Base-by-base conservation (phyloP, 257 asterid genomes). In the Mentha longifolia region DNA sequence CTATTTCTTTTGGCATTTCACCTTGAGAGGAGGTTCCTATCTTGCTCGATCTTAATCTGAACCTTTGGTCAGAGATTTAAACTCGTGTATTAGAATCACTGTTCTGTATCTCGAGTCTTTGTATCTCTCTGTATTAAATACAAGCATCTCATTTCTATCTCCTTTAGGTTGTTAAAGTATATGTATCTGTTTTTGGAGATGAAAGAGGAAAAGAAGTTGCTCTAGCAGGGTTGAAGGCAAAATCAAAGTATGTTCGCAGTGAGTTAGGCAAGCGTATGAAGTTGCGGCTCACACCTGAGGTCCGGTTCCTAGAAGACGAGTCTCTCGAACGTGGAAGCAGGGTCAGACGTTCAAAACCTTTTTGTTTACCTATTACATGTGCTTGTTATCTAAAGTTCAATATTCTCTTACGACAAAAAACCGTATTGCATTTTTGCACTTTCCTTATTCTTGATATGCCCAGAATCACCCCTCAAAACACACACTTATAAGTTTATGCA, bases 181-280 rank as follows among this genome's bases (percentile, higher is more conserved):
- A 85, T 77, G 95, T 95, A 74, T 95, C 99, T 17, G 96, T 95
- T 62, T 95, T 95, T 70, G 99, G 99, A 46, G 99, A 95, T 72
- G 97, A 92, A 77, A 88, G 99, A 82, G 99, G 99, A 71, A 95
- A 89, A 78, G 97, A 87, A 81, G 96, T 95, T 65, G 98, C 99
- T 13, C 74, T 95, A 55, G 89, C 99, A 35, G 99, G 99, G 35
- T 74, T 95, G 77, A 92, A 89, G 73, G 83, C 97, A 0, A 95
- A 95, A 77, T 92, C 95, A 56, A 95, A 92, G 76, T 95, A 95
- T 79, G 98, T 95, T 35, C 96, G 99, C 55, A 71, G 95, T 68
- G 85, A 83, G 81, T 81, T 95, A 73, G 98, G 99, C 41, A 89
- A 79, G 83, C 97, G 99, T 59, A 87, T 95, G 97, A 92, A 87